Percentiles rank a stretch among this genome's conserved stretches.
These are phyloP conservation scores for Micractinium sp. DNA, from an alignment of 139 green algal genomes.

Conservation along the genomic window DNA sequence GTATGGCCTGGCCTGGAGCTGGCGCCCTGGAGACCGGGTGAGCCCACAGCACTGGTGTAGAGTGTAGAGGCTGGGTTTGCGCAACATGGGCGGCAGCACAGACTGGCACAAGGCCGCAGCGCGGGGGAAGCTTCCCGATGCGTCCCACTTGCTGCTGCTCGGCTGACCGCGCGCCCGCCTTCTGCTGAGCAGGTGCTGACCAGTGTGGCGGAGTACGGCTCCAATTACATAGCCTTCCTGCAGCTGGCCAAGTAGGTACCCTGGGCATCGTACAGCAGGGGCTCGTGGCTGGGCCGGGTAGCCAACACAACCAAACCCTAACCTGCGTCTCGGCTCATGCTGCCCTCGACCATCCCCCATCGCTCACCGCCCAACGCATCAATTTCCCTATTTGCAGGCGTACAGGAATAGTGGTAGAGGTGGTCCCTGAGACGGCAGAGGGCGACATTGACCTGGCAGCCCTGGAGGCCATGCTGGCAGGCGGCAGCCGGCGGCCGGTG, in stretches of 20 bases:
- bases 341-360: too few species aligned
- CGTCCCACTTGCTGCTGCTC: neutral
- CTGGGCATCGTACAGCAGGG: neutral
- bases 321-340: too few species aligned
- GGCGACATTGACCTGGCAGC: slow-evolving; percentile 55
- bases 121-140: too few species aligned
- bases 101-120: too few species aligned
- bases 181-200: slow-evolving; percentile 53
- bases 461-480: slow-evolving; percentile 41
- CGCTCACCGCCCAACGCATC: too few species aligned
- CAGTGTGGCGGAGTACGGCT: slow-evolving; percentile 69
- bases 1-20: slow-evolving; percentile 59
- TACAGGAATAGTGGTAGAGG: slow-evolving; percentile 49
- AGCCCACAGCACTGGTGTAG: neutral
- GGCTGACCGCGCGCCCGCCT: neutral
- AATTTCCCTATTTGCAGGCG: slow-evolving; percentile 18
- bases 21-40: slow-evolving; percentile 54
- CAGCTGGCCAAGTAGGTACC: slow-evolving; percentile 44
- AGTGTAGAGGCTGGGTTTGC: neutral
- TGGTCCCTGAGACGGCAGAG: slow-evolving; percentile 60
- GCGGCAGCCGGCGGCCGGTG: slow-evolving; percentile 32
- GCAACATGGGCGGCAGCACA: too few species aligned
- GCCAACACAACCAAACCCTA: too few species aligned
- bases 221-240: slow-evolving; percentile 72
- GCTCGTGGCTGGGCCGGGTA: too few species aligned